Conservation (phyloP, 352 stramenopile species). For the Phytophthora citricola region DNA sequence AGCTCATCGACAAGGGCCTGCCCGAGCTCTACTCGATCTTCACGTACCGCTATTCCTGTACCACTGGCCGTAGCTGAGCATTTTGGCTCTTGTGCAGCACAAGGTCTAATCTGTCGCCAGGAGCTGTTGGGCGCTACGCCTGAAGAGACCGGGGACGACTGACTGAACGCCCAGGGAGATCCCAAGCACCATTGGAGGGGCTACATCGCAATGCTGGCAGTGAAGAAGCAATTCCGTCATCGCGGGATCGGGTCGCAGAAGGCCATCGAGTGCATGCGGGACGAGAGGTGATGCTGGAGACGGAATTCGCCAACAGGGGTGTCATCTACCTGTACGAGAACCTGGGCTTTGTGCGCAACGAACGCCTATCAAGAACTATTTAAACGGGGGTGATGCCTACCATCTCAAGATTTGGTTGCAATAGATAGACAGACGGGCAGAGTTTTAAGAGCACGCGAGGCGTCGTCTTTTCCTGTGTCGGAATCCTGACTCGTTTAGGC, state of each 20-base stretch:
- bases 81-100: slow-evolving; percentile 85
- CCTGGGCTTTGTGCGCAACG: slow-evolving; percentile 93
- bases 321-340: slow-evolving; percentile 95
- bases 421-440: slow-evolving; percentile 18
- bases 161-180: slow-evolving; percentile 19
- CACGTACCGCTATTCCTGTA: slow-evolving; percentile 98
- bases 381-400: slow-evolving; percentile 95
- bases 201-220: slow-evolving; percentile 96
- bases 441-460: slow-evolving; percentile 5
- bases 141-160: slow-evolving; percentile 50
- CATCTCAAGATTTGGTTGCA: slow-evolving; percentile 93
- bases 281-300: slow-evolving; percentile 93
- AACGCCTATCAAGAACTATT: slow-evolving; percentile 96
- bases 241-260: slow-evolving; percentile 88
- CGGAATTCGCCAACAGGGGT: slow-evolving; percentile 92
- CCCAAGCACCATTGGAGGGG: slow-evolving; percentile 65
- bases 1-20: slow-evolving; percentile 94
- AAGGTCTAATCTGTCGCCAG: slow-evolving; percentile 92
- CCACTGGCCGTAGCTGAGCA: slow-evolving; percentile 94
- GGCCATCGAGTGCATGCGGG: slow-evolving; percentile 91
- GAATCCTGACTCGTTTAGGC: slow-evolving; percentile 4
- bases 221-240: slow-evolving; percentile 91
- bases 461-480: slow-evolving; percentile 1
- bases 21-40: slow-evolving; percentile 96
- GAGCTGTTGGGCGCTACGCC: slow-evolving; percentile 74